Percentiles rank a stretch among this genome's conserved stretches.
These are phyloP conservation scores for Psilocybe tampanensis DNA, from an alignment of 768 basidiomycete species.

Conservation along the genomic window DNA sequence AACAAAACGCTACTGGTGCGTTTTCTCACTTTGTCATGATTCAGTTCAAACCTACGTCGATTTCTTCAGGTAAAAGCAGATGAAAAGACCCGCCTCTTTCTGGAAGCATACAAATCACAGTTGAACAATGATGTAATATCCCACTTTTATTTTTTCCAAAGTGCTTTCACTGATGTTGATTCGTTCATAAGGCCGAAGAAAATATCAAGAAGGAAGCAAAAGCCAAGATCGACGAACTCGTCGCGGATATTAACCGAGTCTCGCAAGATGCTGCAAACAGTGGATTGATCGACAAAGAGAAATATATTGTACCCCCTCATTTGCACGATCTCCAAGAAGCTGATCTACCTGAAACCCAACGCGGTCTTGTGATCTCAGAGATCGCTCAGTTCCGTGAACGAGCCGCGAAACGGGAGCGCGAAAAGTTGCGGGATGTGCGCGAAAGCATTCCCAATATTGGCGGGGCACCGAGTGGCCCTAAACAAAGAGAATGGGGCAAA, in stretches of 20 bases:
- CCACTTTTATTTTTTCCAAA: conserved; percentile 9
- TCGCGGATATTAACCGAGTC: conserved; percentile 70
- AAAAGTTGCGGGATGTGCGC: conserved; percentile 81
- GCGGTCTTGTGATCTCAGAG: conserved; percentile 92
- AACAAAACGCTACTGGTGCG: conserved; percentile 66
- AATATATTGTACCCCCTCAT: conserved; percentile 93
- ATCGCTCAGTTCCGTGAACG: conserved; percentile 96
- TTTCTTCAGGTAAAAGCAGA: conserved; percentile 84
- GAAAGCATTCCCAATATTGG: conserved; percentile 52
- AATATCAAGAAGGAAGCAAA: conserved; percentile 62
- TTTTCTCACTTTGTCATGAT: conserved; percentile 38
- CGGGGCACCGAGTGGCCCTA: conserved; percentile 70
- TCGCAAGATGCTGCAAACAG: conserved; percentile 77
- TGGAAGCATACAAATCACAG: conserved; percentile 84
- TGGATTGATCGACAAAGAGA: conserved; percentile 80
- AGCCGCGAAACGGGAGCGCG: conserved; percentile 87
- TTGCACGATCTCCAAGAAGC: conserved; percentile 95
- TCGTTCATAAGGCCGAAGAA: conserved; percentile 66
- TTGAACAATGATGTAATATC: conserved; percentile 78
- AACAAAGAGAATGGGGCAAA: conserved; percentile 80
- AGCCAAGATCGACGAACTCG: conserved; percentile 61
- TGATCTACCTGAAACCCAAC: conserved; percentile 91
- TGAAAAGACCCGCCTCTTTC: conserved; percentile 87
- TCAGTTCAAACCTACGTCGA: conserved; percentile 49
- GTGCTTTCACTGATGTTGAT: background rate